Evolutionary conservation across 257 asterid species (phyloP).

Genomic region (Leonotis leonurus): DNA sequence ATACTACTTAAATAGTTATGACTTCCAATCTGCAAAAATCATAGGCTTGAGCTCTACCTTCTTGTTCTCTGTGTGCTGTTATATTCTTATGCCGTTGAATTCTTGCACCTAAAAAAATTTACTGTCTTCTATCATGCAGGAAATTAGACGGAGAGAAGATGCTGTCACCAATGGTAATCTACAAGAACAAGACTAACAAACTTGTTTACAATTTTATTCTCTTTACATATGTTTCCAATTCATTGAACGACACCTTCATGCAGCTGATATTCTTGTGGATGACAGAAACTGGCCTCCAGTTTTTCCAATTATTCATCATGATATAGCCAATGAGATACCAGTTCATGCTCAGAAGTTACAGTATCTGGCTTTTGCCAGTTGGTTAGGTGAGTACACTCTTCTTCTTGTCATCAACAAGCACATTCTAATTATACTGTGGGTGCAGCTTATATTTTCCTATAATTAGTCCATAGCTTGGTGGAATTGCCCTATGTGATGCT

Average conservation of each 20-base stretch:
- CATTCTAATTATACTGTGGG: background rate
- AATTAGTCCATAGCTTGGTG: background rate
- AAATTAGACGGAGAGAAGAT: slow-evolving; percentile 51
- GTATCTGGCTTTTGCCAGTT: slow-evolving; percentile 56
- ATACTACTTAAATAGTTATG: no score
- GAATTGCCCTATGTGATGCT: background rate
- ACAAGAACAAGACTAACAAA: background rate
- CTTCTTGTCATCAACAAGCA: background rate
- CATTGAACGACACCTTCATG: slow-evolving; percentile 9
- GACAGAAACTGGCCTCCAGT: slow-evolving; percentile 59
- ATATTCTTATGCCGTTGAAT: slow-evolving; percentile 5
- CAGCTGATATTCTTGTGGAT: slow-evolving; percentile 54
- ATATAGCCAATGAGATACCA: slow-evolving; percentile 56
- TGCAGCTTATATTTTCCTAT: background rate
- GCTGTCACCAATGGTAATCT: slow-evolving; percentile 39
- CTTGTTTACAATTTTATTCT: background rate
- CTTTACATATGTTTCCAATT: slow-evolving; percentile 9
- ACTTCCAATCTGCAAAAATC: no score
- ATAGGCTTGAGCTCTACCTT: slow-evolving; percentile 9
- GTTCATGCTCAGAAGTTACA: slow-evolving; percentile 59
- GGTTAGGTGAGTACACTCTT: slow-evolving; percentile 42
- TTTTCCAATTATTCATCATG: slow-evolving; percentile 61
- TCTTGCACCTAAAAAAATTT: slow-evolving; percentile 7
- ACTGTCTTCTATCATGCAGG: slow-evolving; percentile 29
- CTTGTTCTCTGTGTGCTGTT: slow-evolving; percentile 4